phyloP scores from a whole-genome alignment of 768 basidiomycete genomes.

The Lentinula sp. region DNA sequence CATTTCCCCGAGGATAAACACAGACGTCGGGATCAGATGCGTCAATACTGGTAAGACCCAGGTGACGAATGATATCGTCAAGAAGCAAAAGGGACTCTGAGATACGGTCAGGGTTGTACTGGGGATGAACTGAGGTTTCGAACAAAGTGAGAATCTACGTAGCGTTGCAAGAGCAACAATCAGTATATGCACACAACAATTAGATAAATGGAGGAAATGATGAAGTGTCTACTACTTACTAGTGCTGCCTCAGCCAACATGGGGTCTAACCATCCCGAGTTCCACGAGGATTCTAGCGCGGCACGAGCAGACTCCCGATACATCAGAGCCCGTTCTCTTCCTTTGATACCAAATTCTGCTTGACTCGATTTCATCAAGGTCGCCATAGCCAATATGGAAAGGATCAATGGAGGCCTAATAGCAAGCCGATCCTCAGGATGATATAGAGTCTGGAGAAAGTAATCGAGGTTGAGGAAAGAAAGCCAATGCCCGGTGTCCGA shows the following conservation, averaged over 20 bases:
- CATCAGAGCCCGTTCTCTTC: conserved; percentile 52
- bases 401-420: conserved; percentile 69
- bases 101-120: conserved; percentile 51
- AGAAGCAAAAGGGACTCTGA: conserved; percentile 48
- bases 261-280: conserved; percentile 48
- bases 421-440: conserved; percentile 43
- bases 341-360: conserved; percentile 45
- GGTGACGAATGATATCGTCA: conserved; percentile 57
- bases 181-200: too few relatives aligned
- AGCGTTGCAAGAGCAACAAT: neutral
- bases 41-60: conserved; percentile 54
- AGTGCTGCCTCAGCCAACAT: conserved; percentile 70
- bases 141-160: conserved; percentile 71
- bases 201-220: neutral
- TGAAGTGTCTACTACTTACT: conserved; percentile 29
- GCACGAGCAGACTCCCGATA: conserved; percentile 52
- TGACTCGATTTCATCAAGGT: conserved; percentile 71
- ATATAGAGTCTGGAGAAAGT: conserved; percentile 46
- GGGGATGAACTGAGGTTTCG: conserved; percentile 69
- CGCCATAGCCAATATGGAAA: conserved; percentile 64
- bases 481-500: conserved; percentile 60
- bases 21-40: conserved; percentile 46
- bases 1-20: conserved; percentile 40
- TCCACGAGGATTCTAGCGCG: conserved; percentile 46
- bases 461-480: conserved; percentile 57